Evolutionary conservation across 1,284 basidiomycete genomes (phyloP), one percentile per base, ranked within the genome.

Genomic region (Papiliotrema flavescens): DNA sequence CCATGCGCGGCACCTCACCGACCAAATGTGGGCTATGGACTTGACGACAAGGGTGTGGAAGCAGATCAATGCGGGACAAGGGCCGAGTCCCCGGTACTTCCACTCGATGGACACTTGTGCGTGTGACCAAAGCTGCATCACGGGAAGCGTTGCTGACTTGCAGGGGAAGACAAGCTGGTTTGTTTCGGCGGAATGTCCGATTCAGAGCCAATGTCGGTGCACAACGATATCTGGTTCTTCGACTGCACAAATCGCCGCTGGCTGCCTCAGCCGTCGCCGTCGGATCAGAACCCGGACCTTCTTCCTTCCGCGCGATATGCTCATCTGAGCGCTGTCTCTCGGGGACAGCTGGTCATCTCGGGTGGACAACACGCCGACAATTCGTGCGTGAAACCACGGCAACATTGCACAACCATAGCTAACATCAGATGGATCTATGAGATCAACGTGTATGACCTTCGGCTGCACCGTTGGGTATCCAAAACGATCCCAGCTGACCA

Each of bases 111-210:
- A 96, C 75, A 79, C 86, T 48, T 95, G 90, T 87, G 75, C 72
- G 84, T 82, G 11, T n/a, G n/a, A 13, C 6, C 39, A 34, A 35
- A 53, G 11, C 23, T n/a, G n/a, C n/a, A n/a, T n/a, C n/a, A n/a
- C n/a, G n/a, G n/a, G n/a, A n/a, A n/a, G n/a, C n/a, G n/a, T n/a
- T 63, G 32, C 48, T 41, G 43, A 37, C 35, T 17, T 47, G 7
- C 65, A 90, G 89, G 89, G 89, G 84, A 88, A 67, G 85, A 88
- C 73, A 85, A 89, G 67, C 80, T 97, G 49, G 85, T 96, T 55
- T 81, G 94, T 52, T 95, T 95, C 69, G 92, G 92, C 23, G 92
- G 93, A 19, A 95, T 96, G 90, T 61, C 69, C n/a, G 64, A 69
- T 43, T 53, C 66, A 42, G 63, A 89, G 85, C 63, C 82, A 86